Base-by-base conservation (phyloP, 2,329 filamentous ascomycete genomes). In the Ceratocystis huliohia region DNA sequence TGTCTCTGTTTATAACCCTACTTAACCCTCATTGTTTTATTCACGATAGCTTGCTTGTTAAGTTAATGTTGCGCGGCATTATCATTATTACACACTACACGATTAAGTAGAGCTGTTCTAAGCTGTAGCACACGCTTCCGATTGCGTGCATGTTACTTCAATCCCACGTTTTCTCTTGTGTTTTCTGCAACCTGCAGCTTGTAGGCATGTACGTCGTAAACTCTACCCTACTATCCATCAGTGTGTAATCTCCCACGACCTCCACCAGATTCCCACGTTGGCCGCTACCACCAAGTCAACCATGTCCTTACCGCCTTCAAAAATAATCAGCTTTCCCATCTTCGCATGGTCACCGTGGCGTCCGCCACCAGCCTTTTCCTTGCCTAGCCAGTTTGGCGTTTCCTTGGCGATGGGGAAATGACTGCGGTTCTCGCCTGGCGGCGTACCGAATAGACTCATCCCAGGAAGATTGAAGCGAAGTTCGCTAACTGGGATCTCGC, bases 181-280 rank as follows among this genome's bases (percentile, higher is more conserved):
- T 10, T 3, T 41, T 41, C 37, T 41, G 37, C 37, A 13, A 41
- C 37, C 17, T 50, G 46, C 46, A 7, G 17, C 22, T 50, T 20
- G n/a, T 22, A 50, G 1, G 22, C 46, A 50, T 20, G 22, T 22
- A 8, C 20, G 20, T 10, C 25, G 22, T 15, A 20, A 28, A 22
- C 50, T 15, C 22, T 15, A 25, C 5, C 3, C 3, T 20, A n/a
- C n/a, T n/a, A 41, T 41, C 37, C 50, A 25, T 25, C 22, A 77
- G 72, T 65, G 62, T 17, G 76, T 80, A 71, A 78, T 80, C 71
- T 90, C 88, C 83, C 91, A 96, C 3, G 89, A 85, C 71, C 86
- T 86, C 92, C 93, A 97, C 90, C 92, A 99, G 17, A 97, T 78
- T 0, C 89, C 91, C 76, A 99, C 84, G 73, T 96, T 96, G 10